Evolutionary conservation across 495 filamentous ascomycete genomes (phyloP), one percentile per base, ranked within the genome.

Genomic region (Polyplosphaeria fusca): DNA sequence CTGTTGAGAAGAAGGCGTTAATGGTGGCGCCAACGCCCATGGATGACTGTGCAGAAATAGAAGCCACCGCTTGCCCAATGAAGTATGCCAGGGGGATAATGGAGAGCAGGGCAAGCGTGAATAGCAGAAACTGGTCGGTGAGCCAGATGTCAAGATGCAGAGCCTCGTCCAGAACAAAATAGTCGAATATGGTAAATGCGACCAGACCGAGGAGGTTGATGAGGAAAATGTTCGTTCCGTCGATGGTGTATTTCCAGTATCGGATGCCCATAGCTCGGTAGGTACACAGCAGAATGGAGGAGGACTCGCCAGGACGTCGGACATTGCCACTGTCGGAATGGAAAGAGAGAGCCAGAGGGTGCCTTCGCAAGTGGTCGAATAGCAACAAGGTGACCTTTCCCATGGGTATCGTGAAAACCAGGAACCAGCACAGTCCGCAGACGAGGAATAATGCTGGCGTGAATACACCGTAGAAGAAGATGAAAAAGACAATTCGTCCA

Each of bases 161-260:
- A 4, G 82, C 71, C 39, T 79, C 71, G 38, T 81, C 73, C 22
- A 99, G 77, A 23, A 96, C 76, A 54, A 78, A 85, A 77, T 91
- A 96, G 73, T 99, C 93, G 61, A 92, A 84, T 59, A 97, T 92
- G 65, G 88, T 88, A 64, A 99, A 95, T 16, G 87, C 71, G 39
- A 96, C 92, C 27, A 99, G 79, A 19, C 80, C 84, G 71, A 96
- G 87, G 40, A 99, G 79, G 67, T 99, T 99, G 75, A 99, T 95
- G 65, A 99, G 82, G 73, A 97, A 96, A 66, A 99, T 92, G 73
- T 99, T 99, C 41, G 94, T 97, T 48, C 93, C 93, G 64, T 96
- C 93, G 55, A 99, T 79, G 13, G 93, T 99, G 71, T 99, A 99
- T 70, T 97, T 99, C 90, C 94, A 99, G 73, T 99, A 99, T 71